Conservation (phyloP, 306 rosid genomes). For the Begonia fuchsioides region DNA sequence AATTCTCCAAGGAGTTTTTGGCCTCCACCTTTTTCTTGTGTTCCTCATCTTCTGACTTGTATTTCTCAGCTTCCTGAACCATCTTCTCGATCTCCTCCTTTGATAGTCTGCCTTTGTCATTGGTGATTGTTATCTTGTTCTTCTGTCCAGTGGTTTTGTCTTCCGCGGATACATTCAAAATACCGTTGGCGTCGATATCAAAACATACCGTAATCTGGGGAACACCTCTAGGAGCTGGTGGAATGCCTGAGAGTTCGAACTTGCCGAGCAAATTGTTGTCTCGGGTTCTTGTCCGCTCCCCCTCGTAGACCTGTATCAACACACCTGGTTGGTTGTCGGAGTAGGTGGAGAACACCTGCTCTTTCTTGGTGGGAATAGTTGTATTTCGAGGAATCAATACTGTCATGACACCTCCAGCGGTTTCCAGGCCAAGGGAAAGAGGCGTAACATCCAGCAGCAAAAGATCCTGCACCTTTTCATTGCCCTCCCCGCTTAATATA, state of each 20-base stretch:
- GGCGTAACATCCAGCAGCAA: slow-evolving; percentile 24
- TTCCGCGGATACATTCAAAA: slow-evolving; percentile 24
- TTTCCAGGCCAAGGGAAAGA: slow-evolving; percentile 25
- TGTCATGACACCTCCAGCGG: slow-evolving; percentile 23
- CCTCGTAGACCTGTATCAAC: slow-evolving; percentile 22
- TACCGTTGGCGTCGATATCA: slow-evolving; percentile 28
- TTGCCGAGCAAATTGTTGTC: slow-evolving; percentile 21
- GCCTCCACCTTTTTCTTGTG: slow-evolving; percentile 20
- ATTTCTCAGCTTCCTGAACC: slow-evolving; percentile 30
- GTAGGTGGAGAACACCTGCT: slow-evolving; percentile 12
- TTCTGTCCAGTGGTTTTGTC: slow-evolving; percentile 26
- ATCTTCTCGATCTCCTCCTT: slow-evolving; percentile 22
- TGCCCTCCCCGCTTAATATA: slow-evolving; percentile 21
- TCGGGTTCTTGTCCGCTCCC: slow-evolving; percentile 16
- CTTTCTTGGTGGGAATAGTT: slow-evolving; percentile 24
- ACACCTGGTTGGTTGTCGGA: slow-evolving; percentile 14
- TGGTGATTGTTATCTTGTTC: slow-evolving; percentile 25
- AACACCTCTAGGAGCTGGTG: slow-evolving; percentile 21
- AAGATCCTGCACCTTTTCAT: slow-evolving; percentile 25
- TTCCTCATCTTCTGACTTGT: slow-evolving; percentile 23
- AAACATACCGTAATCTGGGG: slow-evolving; percentile 20
- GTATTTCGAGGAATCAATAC: slow-evolving; percentile 26
- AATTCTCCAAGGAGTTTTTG: slow-evolving; percentile 13
- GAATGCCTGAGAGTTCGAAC: slow-evolving; percentile 24
- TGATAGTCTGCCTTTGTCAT: slow-evolving; percentile 19